These are phyloP conservation scores for Tetraselmis chui DNA, from an alignment of 139 green algal genomes.

Conservation along the genomic window DNA sequence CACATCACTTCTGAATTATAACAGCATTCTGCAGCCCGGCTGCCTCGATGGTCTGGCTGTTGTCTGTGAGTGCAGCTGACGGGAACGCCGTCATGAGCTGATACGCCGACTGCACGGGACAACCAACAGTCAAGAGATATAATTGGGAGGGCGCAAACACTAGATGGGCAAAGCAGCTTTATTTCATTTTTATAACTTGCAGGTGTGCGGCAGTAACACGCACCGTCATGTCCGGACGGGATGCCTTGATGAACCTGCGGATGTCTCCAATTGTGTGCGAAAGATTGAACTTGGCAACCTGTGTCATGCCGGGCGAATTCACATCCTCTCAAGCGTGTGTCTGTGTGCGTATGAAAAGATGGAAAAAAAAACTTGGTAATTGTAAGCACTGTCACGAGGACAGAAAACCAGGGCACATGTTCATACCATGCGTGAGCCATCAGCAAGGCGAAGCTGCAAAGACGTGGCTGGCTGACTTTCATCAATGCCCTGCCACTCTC, in stretches of 20 bases:
- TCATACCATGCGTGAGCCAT: conserved; percentile 63
- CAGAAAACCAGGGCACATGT: neutral
- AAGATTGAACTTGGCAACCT: conserved; percentile 76
- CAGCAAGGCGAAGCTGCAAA: conserved; percentile 76
- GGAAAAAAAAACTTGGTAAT: too few relatives aligned
- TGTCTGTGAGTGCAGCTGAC: conserved; percentile 45
- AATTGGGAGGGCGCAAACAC: too few relatives aligned
- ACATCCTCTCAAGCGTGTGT: too few relatives aligned
- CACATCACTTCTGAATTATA: conserved; percentile 59
- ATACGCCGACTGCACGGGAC: conserved; percentile 30
- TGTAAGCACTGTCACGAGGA: neutral
- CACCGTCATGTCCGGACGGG: conserved; percentile 45
- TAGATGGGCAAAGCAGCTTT: too few relatives aligned
- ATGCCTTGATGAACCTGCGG: conserved; percentile 67
- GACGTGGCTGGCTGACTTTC: conserved; percentile 64
- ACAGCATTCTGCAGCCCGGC: conserved; percentile 76
- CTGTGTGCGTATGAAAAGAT: too few relatives aligned
- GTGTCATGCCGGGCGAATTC: neutral
- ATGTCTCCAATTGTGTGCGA: conserved; percentile 74
- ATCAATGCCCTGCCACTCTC: conserved; percentile 68
- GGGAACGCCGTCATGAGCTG: conserved; percentile 68
- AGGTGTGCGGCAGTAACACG: too few relatives aligned
- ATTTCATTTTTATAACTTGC: too few relatives aligned
- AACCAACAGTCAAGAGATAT: neutral
- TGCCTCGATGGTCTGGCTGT: conserved; percentile 58